Base-by-base conservation (phyloP, 257 asterid species). In the Osmanthus fragrans region DNA sequence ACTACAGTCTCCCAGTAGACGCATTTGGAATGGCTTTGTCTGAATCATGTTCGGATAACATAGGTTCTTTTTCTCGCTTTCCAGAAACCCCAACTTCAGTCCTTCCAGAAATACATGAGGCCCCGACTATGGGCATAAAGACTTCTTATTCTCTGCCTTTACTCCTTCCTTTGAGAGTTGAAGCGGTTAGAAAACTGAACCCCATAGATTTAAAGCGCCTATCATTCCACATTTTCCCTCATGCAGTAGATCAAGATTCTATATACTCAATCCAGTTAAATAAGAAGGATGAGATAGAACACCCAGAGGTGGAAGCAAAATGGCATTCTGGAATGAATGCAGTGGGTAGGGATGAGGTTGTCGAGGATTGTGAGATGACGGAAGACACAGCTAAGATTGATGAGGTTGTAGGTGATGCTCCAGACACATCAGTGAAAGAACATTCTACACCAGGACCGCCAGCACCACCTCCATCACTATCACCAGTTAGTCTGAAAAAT, bases 11-110 rank as follows among this genome's bases (percentile, higher is more conserved):
- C 73, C 71, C 82, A 21, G 79, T 84, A 45, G 84, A 42, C 27
- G 86, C 92, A 45, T 91, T 88, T 73, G 88, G 85, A 49, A 87
- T 83, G 79, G 84, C 87, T 19, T 70, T 82, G 45, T 89, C 86
- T 2, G 94, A 82, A n/a, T 82, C 91, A 25, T 81, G 64, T 72
- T 85, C 88, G 10, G 92, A 88, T 16, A 81, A 82, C 77, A 73
- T 84, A 32, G 66, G 69, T 27, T 85, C 92, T 4, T 29, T 76
- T 76, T 71, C 87, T 39, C 77, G 89, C 49, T 89, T 95, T 54
- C 99, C 97, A 2, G 84, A 76, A 8, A 93, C 98, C 67, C 98
- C 99, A 30, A 91, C 97, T 74, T 95, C 98, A 1, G 98, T 95
- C 78, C 93, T 95, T 65, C 85, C 93, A 1, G 85, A 78, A 2